Evolutionary conservation across 2,329 filamentous ascomycete species (phyloP).

Genomic region (Pestalotiopsis sp.): DNA sequence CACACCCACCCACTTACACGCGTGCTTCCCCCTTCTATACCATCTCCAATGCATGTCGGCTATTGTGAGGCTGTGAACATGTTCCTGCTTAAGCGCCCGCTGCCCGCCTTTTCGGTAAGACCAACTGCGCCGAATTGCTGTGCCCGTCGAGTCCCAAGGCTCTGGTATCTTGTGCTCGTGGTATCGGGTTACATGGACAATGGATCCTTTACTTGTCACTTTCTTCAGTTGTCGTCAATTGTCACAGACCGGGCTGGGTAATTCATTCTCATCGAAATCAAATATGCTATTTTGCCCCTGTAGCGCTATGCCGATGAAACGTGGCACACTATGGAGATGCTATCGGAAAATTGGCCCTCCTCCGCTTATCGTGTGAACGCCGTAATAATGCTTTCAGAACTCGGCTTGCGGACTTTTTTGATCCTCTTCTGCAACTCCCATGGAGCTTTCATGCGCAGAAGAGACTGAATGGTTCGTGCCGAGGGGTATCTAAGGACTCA

Average conservation of each 20-base stretch:
- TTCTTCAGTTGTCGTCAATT: too few species aligned
- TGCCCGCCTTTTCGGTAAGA: neutral
- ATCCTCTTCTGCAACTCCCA: neutral
- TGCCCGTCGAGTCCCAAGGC: neutral
- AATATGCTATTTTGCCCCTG: too few species aligned
- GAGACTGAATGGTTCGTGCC: too few species aligned
- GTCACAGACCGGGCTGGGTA: too few species aligned
- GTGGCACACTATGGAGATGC: too few species aligned
- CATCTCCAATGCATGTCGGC: neutral
- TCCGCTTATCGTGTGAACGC: neutral
- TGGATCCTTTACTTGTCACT: too few species aligned
- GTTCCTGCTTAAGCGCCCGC: constrained; percentile 10
- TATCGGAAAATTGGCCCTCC: neutral
- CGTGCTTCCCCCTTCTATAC: neutral
- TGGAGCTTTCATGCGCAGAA: neutral
- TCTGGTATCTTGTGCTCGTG: neutral
- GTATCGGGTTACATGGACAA: too few species aligned
- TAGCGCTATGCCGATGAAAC: too few species aligned
- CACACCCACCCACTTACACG: neutral
- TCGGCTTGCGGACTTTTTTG: neutral
- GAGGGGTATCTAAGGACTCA: too few species aligned
- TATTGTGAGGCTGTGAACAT: neutral
- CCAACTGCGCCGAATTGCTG: neutral
- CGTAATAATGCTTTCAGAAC: neutral
- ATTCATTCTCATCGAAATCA: too few species aligned